phyloP scores from a whole-genome alignment of 805 yeast genomes.

The Groenewaldozyma salmanticensis region DNA sequence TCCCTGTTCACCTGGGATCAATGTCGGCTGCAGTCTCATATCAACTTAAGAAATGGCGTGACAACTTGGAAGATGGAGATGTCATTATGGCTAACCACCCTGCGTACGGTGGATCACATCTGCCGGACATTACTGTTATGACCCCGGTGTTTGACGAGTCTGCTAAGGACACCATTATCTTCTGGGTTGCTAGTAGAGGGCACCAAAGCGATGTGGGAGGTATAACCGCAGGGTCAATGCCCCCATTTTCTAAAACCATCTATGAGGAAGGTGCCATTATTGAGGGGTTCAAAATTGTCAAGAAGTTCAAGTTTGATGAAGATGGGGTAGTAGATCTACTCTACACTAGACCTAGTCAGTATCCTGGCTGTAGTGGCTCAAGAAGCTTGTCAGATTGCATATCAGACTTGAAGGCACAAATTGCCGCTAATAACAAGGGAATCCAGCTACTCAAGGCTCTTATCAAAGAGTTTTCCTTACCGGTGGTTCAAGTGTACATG shows the following conservation, averaged over 20 bases:
- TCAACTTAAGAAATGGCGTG: conserved; percentile 58
- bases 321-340: conserved; percentile 53
- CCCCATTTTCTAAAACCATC: conserved; percentile 76
- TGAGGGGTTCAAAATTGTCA: conserved; percentile 63
- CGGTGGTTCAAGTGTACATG: conserved; percentile 64
- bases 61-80: conserved; percentile 59
- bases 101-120: conserved; percentile 74
- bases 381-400: conserved; percentile 76
- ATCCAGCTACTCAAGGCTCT: conserved; percentile 52
- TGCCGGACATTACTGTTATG: conserved; percentile 85
- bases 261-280: conserved; percentile 91
- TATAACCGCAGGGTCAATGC: conserved; percentile 86
- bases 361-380: conserved; percentile 84
- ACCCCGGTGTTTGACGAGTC: conserved; percentile 73
- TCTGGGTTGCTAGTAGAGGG: conserved; percentile 89
- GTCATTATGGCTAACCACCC: conserved; percentile 75
- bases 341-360: conserved; percentile 64
- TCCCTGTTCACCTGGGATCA: conserved; percentile 80
- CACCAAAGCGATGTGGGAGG: conserved; percentile 98
- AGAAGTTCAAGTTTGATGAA: conserved; percentile 66
- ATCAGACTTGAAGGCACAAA: conserved; percentile 75
- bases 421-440: conserved; percentile 85
- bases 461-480: conserved; percentile 51
- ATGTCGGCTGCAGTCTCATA: conserved; percentile 71
- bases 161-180: conserved; percentile 43